A percentile compares a stretch with the other conserved stretches of the same genome.
Conservation (phyloP, 2,329 filamentous ascomycete genomes). For the Monilinia laxa region DNA sequence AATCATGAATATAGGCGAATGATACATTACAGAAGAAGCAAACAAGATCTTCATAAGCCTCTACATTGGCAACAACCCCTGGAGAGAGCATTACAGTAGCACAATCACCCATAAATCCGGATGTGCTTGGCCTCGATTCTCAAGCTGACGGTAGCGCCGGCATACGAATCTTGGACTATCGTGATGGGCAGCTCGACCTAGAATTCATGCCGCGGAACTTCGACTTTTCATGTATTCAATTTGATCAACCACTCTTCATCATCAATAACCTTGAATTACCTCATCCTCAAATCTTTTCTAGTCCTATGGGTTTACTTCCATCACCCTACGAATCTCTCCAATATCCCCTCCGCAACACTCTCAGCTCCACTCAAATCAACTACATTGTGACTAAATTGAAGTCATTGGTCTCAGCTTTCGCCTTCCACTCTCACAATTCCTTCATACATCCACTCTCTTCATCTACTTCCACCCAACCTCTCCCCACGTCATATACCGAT, state of each 20-base stretch:
- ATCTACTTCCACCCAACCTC: not conserved
- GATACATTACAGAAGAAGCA: not conserved
- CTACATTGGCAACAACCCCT: not conserved
- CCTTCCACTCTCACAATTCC: conserved; percentile 25
- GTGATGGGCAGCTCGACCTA: not conserved
- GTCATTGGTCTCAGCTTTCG: conserved; percentile 22
- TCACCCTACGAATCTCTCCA: conserved; percentile 24
- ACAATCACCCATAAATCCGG: not conserved
- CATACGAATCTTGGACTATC: conserved; percentile 1
- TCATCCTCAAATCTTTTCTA: not conserved
- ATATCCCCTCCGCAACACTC: conserved; percentile 13
- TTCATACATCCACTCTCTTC: conserved; percentile 32
- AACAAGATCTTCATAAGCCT: conserved; percentile 1
- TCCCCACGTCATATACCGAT: conserved; percentile 30
- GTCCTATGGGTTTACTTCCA: not conserved
- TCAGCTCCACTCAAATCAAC: conserved; percentile 22
- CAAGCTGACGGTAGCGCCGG: not conserved
- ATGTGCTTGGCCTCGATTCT: not conserved
- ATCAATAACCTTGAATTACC: no score
- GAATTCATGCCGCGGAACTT: not conserved
- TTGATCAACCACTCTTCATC: not conserved
- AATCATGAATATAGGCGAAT: conserved; percentile 1
- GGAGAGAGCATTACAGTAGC: not conserved
- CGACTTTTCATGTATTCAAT: not conserved
- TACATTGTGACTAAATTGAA: conserved; percentile 28